A percentile compares a stretch with the other conserved stretches of the same genome.
These are phyloP conservation scores for Nicotiana benthamiana DNA, from an alignment of 257 asterid genomes.

Conservation along the genomic window DNA sequence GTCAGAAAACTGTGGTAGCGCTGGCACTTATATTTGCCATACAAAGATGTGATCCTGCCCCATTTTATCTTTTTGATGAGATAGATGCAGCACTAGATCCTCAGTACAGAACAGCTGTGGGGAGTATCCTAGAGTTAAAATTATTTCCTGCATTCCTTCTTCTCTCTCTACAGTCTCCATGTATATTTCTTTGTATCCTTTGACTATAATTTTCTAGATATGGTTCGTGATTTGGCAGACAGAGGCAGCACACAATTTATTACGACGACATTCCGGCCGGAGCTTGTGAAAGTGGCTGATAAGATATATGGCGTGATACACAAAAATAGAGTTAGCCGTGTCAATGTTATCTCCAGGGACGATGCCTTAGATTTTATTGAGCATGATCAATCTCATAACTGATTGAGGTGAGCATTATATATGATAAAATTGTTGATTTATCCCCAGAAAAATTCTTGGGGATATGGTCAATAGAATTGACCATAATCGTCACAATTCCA, in stretches of 20 bases:
- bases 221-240: conserved; percentile 95
- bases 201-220: conserved; percentile 49
- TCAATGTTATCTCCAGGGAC: conserved; percentile 60
- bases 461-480: too few species aligned
- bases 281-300: conserved; percentile 95
- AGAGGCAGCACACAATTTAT: conserved; percentile 82
- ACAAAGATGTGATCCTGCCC: conserved; percentile 98
- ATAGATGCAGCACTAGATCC: conserved; percentile 99
- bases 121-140: conserved; percentile 70
- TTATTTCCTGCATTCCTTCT: conserved; percentile 5
- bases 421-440: not conserved
- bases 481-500: not conserved
- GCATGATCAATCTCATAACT: conserved; percentile 77
- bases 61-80: conserved; percentile 97
- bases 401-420: conserved; percentile 41
- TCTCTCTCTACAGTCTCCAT: not conserved
- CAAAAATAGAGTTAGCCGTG: conserved; percentile 84
- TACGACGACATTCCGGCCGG: conserved; percentile 83
- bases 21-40: conserved; percentile 88
- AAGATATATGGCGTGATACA: conserved; percentile 89
- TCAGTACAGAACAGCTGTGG: conserved; percentile 97
- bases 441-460: not conserved
- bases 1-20: conserved; percentile 98
- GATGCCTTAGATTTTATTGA: conserved; percentile 81
- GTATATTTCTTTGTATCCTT: conserved; percentile 16